Evolutionary conservation across 2,329 filamentous ascomycete species (phyloP).

Genomic region (Chrysosporium keratinophilum): DNA sequence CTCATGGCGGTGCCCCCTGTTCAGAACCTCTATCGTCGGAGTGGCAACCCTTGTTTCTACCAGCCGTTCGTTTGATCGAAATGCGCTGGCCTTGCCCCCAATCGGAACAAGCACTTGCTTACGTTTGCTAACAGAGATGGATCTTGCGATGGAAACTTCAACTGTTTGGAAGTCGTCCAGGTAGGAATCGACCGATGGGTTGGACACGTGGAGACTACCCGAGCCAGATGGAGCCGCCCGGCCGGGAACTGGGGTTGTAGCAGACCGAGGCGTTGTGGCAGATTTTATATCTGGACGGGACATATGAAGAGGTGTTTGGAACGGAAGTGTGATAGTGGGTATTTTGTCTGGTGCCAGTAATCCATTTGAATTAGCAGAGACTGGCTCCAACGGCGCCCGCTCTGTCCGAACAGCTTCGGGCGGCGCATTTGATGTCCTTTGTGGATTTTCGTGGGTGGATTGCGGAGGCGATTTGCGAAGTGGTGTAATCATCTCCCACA

Average conservation of each 20-base stretch:
- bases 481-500: constrained; percentile 18
- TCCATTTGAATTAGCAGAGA: background rate
- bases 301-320: background rate
- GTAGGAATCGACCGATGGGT: constrained; percentile 13
- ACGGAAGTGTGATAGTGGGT: background rate
- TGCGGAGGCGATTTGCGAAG: background rate
- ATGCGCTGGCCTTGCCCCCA: constrained; percentile 18
- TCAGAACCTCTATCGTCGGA: constrained; percentile 24
- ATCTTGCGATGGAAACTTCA: constrained; percentile 32
- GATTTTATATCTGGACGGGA: background rate
- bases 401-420: background rate
- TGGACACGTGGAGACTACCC: background rate
- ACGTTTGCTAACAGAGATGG: constrained; percentile 30
- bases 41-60: constrained; percentile 20
- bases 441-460: background rate
- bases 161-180: constrained; percentile 18
- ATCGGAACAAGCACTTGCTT: constrained; percentile 32
- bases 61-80: constrained; percentile 22
- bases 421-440: background rate
- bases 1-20: constrained; percentile 18
- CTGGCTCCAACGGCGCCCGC: background rate
- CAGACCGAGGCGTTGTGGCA: too few relatives aligned
- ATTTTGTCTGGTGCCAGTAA: background rate
- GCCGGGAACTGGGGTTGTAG: too few relatives aligned
- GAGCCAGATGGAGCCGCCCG: background rate